Evolutionary conservation across 306 rosid genomes (phyloP), one percentile per base, ranked within the genome.

Genomic region (Cicer chorassanicum): DNA sequence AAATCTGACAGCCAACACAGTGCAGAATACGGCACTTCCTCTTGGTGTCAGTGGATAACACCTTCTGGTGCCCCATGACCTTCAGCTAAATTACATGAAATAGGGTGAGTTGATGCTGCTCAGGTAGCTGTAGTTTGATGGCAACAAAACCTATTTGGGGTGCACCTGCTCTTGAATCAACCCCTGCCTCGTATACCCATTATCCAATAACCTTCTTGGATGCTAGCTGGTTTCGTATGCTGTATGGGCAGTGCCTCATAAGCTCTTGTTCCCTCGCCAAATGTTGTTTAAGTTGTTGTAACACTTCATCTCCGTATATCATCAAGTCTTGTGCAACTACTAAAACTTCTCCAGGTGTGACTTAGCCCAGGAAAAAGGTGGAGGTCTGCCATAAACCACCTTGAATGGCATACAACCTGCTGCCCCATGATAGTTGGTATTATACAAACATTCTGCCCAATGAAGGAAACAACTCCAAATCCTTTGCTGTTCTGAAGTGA

Each of bases 31-130:
- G n/a, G n/a, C 12, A 12, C 68, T 14, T 63, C 68, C 68, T 15
- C 68, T 14, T 40, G 68, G 40, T 41, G 34, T 63, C 14, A 15
- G 13, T 63, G n/a, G 46, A 41, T 63, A 63, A 62, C 24, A 39
- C 34, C 34, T 63, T 48, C 68, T 15, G 49, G 68, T 39, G 8
- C 29, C 29, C 49, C 49, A 63, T 6, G 8, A 10, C 8, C 46
- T 36, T 39, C 46, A 14, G 68, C 10, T n/a, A 38, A n/a, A 62
- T 14, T 62, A 14, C 68, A 62, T 5, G 68, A 40, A 63, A 63
- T 41, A 15, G 7, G 49, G 69, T 63, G 34, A 63, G 16, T 14
- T 40, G 49, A 40, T 57, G 21, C 34, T 63, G 34, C 8, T 63
- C 4, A 6, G 7, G 49, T 5, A 63, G 49, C 69, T 63, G 24